Base-by-base conservation (phyloP, 805 yeast genomes). In the Barnettozyma wickerhamii region DNA sequence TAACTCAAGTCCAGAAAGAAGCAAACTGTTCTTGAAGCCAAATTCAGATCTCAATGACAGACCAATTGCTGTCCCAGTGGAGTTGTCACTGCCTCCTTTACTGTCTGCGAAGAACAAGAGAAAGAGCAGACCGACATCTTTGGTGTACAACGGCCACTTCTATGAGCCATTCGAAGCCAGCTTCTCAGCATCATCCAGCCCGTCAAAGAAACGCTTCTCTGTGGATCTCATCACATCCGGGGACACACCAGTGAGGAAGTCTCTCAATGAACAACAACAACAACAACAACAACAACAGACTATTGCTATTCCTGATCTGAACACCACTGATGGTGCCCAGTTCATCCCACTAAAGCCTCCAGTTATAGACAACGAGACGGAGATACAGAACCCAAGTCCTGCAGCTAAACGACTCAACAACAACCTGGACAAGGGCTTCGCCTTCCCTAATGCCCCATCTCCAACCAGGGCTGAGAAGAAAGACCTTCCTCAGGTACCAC, bases 81-180 rank as follows among this genome's bases (percentile, higher is more conserved):
- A 66, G 39, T 53, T 62, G 6, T 43, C 51, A 4, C 43, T 66
- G 7, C 72, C 72, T 9, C 71, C 71, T 5, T 52, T 46, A 21
- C 40, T 67, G 15, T 65, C 70, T 0, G 65, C 66, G 5, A 40
- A 45, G 29, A 65, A 65, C 45, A 61, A 55, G 43, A 17, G 45
- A 4, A 56, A 46, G 23, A 31, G 42, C 10, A 50, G 65, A 19
- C 59, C 59, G 32, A 38, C 42, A 3, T 58, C 62, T 19, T 47
- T 66, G n/a, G 45, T 67, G 1, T 67, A 52, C 46, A 66, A 66
- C 41, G 72, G 72, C 9, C 46, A 48, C 9, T 57, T 57, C 7
- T 67, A 66, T 43, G 65, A 64, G 27, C 53, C 59, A 3, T 30
- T 54, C 1, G 56, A 50, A 14, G 18, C 27, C 9, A 3, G 12